Percentiles rank a stretch among this genome's conserved stretches.
phyloP scores from a whole-genome alignment of 2,329 filamentous ascomycete genomes.

The Aphanocladium album region DNA sequence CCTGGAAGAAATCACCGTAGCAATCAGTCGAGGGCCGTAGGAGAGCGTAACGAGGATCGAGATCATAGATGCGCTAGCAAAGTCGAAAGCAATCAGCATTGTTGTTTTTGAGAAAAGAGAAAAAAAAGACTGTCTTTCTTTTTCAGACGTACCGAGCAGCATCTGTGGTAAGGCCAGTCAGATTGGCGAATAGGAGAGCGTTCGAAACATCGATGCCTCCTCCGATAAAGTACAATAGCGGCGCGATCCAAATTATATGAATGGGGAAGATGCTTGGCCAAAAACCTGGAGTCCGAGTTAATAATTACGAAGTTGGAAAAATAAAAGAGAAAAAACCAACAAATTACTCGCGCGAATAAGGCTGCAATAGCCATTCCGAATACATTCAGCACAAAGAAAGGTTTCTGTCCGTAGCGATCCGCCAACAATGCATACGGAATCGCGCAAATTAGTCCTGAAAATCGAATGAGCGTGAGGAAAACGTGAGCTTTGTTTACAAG shows the following conservation, averaged over 20 bases:
- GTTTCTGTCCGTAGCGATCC: slow-evolving; percentile 1
- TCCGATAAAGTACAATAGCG: neutral
- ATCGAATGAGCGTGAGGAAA: no score
- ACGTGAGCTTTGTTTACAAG: no score
- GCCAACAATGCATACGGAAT: neutral
- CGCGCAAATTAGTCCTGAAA: neutral
- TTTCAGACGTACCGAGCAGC: neutral
- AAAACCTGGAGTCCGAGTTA: neutral
- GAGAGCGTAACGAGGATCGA: neutral
- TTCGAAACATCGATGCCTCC: neutral
- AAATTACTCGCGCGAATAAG: neutral
- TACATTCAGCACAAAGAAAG: neutral
- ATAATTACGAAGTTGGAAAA: no score
- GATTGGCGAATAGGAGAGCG: slow-evolving; percentile 2
- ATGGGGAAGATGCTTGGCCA: neutral
- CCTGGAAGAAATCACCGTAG: neutral
- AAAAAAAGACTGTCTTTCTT: no score
- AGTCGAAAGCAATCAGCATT: neutral
- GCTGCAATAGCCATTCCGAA: neutral
- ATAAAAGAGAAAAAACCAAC: neutral
- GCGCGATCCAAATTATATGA: neutral
- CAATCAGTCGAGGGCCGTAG: neutral
- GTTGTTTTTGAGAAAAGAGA: no score
- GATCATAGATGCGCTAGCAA: neutral
- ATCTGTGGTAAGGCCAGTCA: slow-evolving; percentile 5